phyloP scores from a whole-genome alignment of 2,329 filamentous ascomycete species.

The Stagonosporopsis rhizophila region DNA sequence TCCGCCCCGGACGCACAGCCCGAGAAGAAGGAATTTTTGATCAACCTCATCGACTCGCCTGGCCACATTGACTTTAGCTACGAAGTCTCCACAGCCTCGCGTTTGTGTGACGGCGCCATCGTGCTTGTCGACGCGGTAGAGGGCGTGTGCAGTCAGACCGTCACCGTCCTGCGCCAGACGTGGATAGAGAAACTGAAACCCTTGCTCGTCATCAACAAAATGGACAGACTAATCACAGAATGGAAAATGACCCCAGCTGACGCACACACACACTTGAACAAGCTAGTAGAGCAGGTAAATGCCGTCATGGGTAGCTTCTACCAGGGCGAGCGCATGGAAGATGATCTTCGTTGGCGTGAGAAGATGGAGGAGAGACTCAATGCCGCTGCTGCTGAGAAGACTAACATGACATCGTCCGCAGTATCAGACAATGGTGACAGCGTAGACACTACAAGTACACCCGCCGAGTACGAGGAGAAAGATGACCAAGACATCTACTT shows the following conservation, averaged over 20 bases:
- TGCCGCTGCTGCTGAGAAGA: conserved; percentile 71
- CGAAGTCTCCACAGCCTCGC: conserved; percentile 93
- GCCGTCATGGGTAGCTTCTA: conserved; percentile 97
- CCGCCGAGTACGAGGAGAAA: conserved; percentile 78
- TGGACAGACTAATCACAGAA: conserved; percentile 93
- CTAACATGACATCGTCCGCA: conserved; percentile 57
- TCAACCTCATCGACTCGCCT: conserved; percentile 97
- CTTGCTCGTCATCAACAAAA: conserved; percentile 96
- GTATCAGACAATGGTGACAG: conserved; percentile 63
- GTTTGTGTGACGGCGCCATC: conserved; percentile 91
- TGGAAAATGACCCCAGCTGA: conserved; percentile 91
- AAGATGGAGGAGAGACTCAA: conserved; percentile 85
- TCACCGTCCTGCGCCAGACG: conserved; percentile 91
- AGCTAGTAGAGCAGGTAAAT: conserved; percentile 93
- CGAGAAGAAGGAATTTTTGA: conserved; percentile 85
- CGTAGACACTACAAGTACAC: conserved; percentile 55
- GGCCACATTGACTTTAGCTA: conserved; percentile 99
- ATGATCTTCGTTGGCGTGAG: conserved; percentile 95
- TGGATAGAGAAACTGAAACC: conserved; percentile 97
- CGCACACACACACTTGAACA: conserved; percentile 87
- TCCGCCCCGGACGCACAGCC: conserved; percentile 71
- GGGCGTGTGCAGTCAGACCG: conserved; percentile 97
- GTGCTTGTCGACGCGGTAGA: conserved; percentile 97
- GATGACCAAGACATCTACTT: conserved; percentile 99
- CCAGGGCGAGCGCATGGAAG: conserved; percentile 97